Evolutionary conservation across 2,329 filamentous ascomycete genomes (phyloP).

Genomic region (Thyridium curvatum): DNA sequence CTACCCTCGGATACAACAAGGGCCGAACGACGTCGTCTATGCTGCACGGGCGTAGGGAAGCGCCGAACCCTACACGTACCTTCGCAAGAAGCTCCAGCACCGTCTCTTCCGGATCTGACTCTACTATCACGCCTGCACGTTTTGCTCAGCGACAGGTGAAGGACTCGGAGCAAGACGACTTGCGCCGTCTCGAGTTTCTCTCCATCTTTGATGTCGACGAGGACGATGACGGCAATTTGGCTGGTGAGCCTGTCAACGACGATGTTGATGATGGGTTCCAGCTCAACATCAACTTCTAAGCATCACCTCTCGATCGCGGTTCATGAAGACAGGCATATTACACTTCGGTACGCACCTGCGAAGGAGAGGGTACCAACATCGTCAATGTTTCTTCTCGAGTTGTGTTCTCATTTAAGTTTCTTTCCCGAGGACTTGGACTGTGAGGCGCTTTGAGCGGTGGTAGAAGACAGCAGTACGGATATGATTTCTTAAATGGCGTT

Average conservation of each 20-base stretch:
- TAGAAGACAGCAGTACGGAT: no score
- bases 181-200: conserved; percentile 44
- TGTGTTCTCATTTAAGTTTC: no score
- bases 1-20: conserved; percentile 79
- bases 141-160: conserved; percentile 24
- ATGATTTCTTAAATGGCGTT: no score
- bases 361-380: no score
- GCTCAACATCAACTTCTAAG: conserved; percentile 35
- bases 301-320: no score
- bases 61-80: conserved; percentile 8
- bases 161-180: conserved; percentile 14
- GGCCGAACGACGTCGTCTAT: conserved; percentile 54
- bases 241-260: conserved; percentile 23
- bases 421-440: no score
- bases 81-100: conserved; percentile 21
- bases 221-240: conserved; percentile 37
- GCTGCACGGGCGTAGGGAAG: conserved; percentile 23
- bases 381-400: no score
- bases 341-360: no score
- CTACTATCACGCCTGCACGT: conserved; percentile 42
- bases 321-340: no score
- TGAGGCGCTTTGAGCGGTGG: no score
- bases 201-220: conserved; percentile 48
- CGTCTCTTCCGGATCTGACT: conserved; percentile 29
- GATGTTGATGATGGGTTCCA: conserved; percentile 52